Conservation (phyloP, 495 filamentous ascomycete species). For the Friedmanniomyces simplex region DNA sequence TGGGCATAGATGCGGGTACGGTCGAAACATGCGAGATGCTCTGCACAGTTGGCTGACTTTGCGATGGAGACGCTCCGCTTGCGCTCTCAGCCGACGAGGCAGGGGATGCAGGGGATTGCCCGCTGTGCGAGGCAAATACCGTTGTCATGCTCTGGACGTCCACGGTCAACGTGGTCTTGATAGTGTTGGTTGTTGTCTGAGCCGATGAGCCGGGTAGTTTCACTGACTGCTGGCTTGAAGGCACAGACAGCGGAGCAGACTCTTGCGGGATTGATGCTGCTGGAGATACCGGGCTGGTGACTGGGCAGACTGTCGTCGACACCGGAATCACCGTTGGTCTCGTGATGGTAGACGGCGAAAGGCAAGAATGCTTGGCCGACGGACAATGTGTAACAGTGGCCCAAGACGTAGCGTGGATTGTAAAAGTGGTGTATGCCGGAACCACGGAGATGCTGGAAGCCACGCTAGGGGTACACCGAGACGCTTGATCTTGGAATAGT, state of each 20-base stretch:
- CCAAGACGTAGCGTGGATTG: not conserved
- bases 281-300: not conserved
- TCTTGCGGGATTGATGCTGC: not conserved
- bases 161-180: not conserved
- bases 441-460: not conserved
- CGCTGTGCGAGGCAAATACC: not conserved
- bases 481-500: not conserved
- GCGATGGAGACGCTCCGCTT: not conserved
- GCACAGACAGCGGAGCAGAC: not conserved
- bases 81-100: too few species aligned
- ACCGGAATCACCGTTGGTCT: not conserved
- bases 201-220: not conserved
- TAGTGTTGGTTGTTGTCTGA: not conserved
- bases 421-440: not conserved
- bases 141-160: not conserved
- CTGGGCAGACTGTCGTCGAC: constrained; percentile 2
- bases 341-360: not conserved
- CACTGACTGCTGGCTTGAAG: not conserved
- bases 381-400: not conserved
- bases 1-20: not conserved
- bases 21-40: not conserved
- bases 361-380: not conserved
- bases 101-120: not conserved
- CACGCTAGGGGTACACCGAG: not conserved
- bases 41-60: not conserved